Evolutionary conservation across 495 filamentous ascomycete genomes (phyloP), one percentile per base, ranked within the genome.

Genomic region (Tuber borchii): DNA sequence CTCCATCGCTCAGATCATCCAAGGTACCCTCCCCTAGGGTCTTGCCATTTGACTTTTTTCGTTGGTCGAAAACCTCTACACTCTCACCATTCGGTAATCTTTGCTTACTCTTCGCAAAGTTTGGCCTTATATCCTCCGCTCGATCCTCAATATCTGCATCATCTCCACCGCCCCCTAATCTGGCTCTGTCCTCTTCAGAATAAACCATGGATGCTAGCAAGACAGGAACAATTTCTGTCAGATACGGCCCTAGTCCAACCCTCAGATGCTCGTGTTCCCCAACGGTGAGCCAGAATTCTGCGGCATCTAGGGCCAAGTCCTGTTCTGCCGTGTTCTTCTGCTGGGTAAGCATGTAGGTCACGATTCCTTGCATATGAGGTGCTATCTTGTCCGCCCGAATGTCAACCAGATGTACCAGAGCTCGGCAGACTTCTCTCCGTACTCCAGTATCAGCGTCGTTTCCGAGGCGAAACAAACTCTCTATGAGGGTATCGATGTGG

Each of bases 131-230:
- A 82, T 99, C 95, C 83, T 98, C 88, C 31, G 89, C 91, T 12
- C 91, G 88, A 83, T 99, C 96, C 43, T 98, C 96, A 75, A 92
- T 87, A 39, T 97, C 94, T 68, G 96, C 96, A 85, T 98, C 94
- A 76, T 97, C 93, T 43, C 90, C 91, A 12, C 91, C 92, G 48
- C 89, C 92, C 76, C 93, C 93, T 40, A 98, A 85, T 39, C 93
- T 87, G 70, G 92, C 88, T 72, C 97, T 93, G 76, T 98, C 96
- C 74, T 98, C 95, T 76, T 97, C 92, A 79, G 92, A 91, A 79
- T 98, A 99, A 22, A 98, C 90, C 95, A 99, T 99, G 81, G 93
- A 95, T 75, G 95, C 90, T 3, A 99, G 88, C 68, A 99, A 85
- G 22, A 97, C 91, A 0, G 95, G 95, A 26, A 99, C 90, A 70